Base-by-base conservation (phyloP, 1,284 basidiomycete genomes). In the Cryptococcus maquisensis region DNA sequence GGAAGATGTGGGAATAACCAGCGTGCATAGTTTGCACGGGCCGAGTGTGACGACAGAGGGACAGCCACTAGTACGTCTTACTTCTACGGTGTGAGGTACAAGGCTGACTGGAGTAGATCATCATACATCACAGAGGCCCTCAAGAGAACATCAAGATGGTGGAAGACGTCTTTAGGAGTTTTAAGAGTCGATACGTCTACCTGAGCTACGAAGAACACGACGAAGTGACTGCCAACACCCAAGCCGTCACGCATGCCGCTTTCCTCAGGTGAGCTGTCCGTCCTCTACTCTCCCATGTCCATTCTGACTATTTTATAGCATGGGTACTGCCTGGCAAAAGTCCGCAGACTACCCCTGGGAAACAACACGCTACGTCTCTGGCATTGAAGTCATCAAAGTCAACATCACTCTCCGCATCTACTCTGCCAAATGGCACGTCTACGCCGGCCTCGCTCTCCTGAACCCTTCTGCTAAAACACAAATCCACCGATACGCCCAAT, bases 401-500 rank as follows among this genome's bases (percentile, higher is more conserved):
- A 98, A 98, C 81, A 88, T 98, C 70, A 87, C 88, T 57, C 82
- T 95, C 15, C 90, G 96, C 1, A 98, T 98, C 69, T 98, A 98
- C 77, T 84, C 90, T 43, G 95, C 94, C 72, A 88, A 93, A 67
- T 98, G 94, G 94, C 96, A 98, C 77, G 95, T 98, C 65, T 98
- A 98, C 72, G 96, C 96, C 24, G 96, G 95, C 3, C 84, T 98
- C 13, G 95, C 96, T 0, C 89, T 98, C 67, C 83, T 98, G 60
- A 98, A 98, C 74, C 95, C 96, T 1, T 85, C 83, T n/a, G 95
- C 96, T 0, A 83, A 84, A 50, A 77, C 82, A 2, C 94, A 97
- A 74, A 97, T 98, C 61, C 82, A 91, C 68, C 87, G 96, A 72
- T 98, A 86, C 67, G 87, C 93, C 2, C 82, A 83, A 59, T 89